A percentile compares a stretch with the other conserved stretches of the same genome.
Conservation (phyloP, 2,329 filamentous ascomycete genomes). For the Pseudocercospora crystallina region DNA sequence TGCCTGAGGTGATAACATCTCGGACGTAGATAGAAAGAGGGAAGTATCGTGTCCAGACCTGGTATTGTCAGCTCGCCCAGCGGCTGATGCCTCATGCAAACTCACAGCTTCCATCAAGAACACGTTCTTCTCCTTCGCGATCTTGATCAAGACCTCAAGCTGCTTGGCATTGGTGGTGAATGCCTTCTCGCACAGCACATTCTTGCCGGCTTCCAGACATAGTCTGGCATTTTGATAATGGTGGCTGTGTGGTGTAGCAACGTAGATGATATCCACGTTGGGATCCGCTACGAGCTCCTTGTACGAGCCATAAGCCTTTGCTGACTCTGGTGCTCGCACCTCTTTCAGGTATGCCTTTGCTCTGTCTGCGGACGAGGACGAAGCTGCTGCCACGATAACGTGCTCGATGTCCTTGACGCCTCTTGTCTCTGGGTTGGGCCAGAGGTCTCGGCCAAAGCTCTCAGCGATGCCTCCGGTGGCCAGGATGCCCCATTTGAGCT, state of each 20-base stretch:
- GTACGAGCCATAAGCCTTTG: slow-evolving; percentile 77
- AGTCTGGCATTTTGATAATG: slow-evolving; percentile 90
- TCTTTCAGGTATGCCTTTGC: slow-evolving; percentile 72
- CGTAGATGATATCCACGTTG: slow-evolving; percentile 81
- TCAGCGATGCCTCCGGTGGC: slow-evolving; percentile 51
- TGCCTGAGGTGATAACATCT: slow-evolving; percentile 60
- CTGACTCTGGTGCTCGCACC: slow-evolving; percentile 65
- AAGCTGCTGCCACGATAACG: slow-evolving; percentile 75
- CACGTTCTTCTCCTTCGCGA: slow-evolving; percentile 71
- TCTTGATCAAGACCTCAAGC: slow-evolving; percentile 68
- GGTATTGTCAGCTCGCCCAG: background rate
- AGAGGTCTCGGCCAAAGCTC: slow-evolving; percentile 71
- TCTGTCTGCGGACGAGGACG: slow-evolving; percentile 68
- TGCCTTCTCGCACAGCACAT: slow-evolving; percentile 88
- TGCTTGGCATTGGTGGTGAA: slow-evolving; percentile 83
- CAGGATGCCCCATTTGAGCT: slow-evolving; percentile 45
- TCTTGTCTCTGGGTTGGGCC: slow-evolving; percentile 69
- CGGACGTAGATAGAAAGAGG: slow-evolving; percentile 75
- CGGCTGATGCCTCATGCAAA: background rate
- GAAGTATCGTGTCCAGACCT: slow-evolving; percentile 85
- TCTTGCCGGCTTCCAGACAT: slow-evolving; percentile 78
- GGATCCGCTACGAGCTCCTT: slow-evolving; percentile 75
- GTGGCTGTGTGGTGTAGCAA: slow-evolving; percentile 87
- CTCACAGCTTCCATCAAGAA: slow-evolving; percentile 64
- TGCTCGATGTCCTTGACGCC: slow-evolving; percentile 72